A percentile compares a stretch with the other conserved stretches of the same genome.
phyloP scores from a whole-genome alignment of 306 rosid genomes.

The Vicia faba region DNA sequence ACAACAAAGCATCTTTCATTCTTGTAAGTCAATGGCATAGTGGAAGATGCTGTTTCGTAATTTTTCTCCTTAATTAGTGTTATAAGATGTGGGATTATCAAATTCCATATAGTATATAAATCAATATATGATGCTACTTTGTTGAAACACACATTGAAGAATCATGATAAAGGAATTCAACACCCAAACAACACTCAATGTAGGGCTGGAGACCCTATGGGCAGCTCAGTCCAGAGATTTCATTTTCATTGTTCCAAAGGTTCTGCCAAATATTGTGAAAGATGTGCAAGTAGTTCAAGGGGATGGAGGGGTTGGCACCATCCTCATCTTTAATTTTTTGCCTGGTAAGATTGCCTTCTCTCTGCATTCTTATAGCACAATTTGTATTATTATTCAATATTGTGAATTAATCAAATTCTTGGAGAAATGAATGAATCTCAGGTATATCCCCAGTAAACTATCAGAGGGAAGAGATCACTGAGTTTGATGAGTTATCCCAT shows the following conservation, averaged over 20 bases:
- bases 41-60: not conserved
- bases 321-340: slow-evolving; percentile 53
- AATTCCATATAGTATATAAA: not conserved
- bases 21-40: not conserved
- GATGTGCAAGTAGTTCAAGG: slow-evolving; percentile 62
- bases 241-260: slow-evolving; percentile 45
- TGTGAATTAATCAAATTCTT: not conserved
- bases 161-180: slow-evolving; percentile 52
- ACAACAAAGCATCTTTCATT: slow-evolving; percentile 9
- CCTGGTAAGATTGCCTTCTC: slow-evolving; percentile 41
- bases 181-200: slow-evolving; percentile 48
- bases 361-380: not conserved
- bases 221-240: slow-evolving; percentile 52
- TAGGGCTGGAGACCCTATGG: slow-evolving; percentile 57
- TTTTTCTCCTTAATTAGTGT: not conserved
- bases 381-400: too few species aligned
- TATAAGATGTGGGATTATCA: too few species aligned
- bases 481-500: slow-evolving; percentile 50
- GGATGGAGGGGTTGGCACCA: slow-evolving; percentile 62
- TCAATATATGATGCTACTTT: not conserved
- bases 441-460: slow-evolving; percentile 32
- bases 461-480: slow-evolving; percentile 63
- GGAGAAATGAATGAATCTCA: slow-evolving; percentile 12
- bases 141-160: not conserved
- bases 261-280: slow-evolving; percentile 52